Conservation (phyloP, 345 rosid species). For the Eucalyptus grandis region DNA sequence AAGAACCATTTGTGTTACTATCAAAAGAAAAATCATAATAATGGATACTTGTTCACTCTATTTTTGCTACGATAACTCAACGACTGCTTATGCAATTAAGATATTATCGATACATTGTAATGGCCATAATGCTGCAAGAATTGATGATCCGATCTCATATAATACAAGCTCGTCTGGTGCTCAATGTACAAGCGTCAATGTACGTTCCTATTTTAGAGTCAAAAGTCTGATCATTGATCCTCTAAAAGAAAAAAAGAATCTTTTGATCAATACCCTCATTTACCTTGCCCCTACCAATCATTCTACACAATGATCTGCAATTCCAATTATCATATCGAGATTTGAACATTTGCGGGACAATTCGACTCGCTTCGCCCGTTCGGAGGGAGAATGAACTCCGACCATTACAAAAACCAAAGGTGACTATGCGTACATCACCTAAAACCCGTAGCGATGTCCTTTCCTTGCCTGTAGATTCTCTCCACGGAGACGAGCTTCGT, state of each 20-base stretch:
- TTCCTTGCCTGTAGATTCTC: neutral
- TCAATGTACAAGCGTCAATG: no score
- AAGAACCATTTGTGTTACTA: no score
- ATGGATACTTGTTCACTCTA: neutral
- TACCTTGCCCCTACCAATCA: neutral
- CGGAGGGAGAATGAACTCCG: neutral
- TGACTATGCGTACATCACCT: neutral
- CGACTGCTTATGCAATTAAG: neutral
- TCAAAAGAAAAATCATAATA: no score
- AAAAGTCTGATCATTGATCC: neutral
- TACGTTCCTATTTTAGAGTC: neutral
- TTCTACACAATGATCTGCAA: neutral
- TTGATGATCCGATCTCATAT: neutral
- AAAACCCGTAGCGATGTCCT: neutral
- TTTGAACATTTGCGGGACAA: no score
- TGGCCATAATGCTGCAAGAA: rapidly evolving
- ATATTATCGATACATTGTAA: neutral
- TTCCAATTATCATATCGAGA: neutral
- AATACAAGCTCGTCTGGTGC: neutral
- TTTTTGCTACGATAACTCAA: neutral
- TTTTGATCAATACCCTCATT: neutral
- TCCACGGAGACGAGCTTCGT: neutral
- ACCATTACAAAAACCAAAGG: neutral
- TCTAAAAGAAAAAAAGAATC: neutral
- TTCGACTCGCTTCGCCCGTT: neutral